Conservation (phyloP, 768 basidiomycete genomes). For the Mycena sanguinolenta region DNA sequence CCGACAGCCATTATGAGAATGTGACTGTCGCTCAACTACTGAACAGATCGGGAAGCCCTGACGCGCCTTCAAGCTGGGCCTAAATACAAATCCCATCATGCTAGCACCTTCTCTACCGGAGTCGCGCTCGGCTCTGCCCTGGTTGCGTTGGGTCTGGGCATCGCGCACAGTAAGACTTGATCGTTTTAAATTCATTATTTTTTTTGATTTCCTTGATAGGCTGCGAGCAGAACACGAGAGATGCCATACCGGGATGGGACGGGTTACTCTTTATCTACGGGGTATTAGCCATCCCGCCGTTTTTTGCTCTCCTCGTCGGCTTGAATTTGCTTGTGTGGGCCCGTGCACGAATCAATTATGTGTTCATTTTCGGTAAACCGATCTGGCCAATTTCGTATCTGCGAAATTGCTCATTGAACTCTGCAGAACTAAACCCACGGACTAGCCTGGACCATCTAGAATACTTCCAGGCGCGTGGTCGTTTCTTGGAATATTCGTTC, state of each 20-base stretch:
- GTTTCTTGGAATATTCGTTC: background rate
- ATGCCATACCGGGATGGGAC: slow-evolving; percentile 76
- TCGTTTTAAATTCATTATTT: background rate
- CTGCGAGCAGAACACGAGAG: slow-evolving; percentile 64
- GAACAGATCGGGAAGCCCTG: slow-evolving; percentile 58
- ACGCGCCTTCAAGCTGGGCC: slow-evolving; percentile 70
- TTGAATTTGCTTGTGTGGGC: slow-evolving; percentile 87
- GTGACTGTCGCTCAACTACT: too few species aligned
- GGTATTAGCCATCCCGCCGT: slow-evolving; percentile 75
- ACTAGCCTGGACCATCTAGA: slow-evolving; percentile 83
- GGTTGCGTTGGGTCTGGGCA: slow-evolving; percentile 74
- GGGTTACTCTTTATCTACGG: slow-evolving; percentile 86
- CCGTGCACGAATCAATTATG: slow-evolving; percentile 85
- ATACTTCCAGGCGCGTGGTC: slow-evolving; percentile 69
- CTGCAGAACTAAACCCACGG: slow-evolving; percentile 74
- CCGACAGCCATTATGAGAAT: too few species aligned
- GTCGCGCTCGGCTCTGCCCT: slow-evolving; percentile 77
- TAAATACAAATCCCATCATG: slow-evolving; percentile 71
- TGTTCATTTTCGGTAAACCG: slow-evolving; percentile 49
- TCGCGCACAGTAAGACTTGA: slow-evolving; percentile 65
- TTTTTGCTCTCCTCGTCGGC: slow-evolving; percentile 84
- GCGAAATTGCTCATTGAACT: background rate
- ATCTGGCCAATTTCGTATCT: background rate
- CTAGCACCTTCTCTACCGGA: slow-evolving; percentile 82
- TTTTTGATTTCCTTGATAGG: slow-evolving; percentile 51